Evolutionary conservation across 2,329 filamentous ascomycete species (phyloP).

Genomic region (Parasarocladium wereldwijsianum): DNA sequence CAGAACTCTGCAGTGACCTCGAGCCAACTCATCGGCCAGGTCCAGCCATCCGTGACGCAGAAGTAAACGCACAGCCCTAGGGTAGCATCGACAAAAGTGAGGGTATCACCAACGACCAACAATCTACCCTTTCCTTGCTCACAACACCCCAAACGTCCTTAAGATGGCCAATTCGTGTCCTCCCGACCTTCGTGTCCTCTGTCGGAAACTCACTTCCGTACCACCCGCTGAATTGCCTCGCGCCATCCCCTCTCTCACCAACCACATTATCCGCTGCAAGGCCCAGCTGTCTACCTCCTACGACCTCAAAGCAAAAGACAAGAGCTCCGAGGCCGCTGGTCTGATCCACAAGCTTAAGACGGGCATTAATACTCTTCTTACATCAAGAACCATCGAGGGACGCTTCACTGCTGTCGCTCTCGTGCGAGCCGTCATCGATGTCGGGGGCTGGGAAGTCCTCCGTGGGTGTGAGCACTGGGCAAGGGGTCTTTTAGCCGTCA

Average conservation of each 20-base stretch:
- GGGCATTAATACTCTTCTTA: conserved; percentile 60
- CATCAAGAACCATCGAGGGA: conserved; percentile 59
- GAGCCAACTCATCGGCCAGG: no score
- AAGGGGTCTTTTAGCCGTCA: conserved; percentile 54
- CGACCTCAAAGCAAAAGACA: conserved; percentile 45
- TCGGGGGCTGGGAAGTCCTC: conserved; percentile 72
- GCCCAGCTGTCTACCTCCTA: conserved; percentile 48
- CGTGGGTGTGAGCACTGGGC: conserved; percentile 64
- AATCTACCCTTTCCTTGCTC: no score
- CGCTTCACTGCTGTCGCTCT: conserved; percentile 66
- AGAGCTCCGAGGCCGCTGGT: conserved; percentile 47
- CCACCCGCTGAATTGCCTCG: conserved; percentile 59
- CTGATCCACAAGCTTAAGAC: conserved; percentile 72
- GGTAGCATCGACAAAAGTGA: no score
- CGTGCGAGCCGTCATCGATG: conserved; percentile 68
- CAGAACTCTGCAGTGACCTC: no score
- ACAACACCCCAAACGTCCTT: conserved; percentile 4
- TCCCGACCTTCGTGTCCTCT: conserved; percentile 49
- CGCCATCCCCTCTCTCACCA: conserved; percentile 54
- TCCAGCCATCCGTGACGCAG: no score
- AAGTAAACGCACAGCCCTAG: no score
- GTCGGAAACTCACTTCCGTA: conserved; percentile 56
- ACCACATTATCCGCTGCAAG: conserved; percentile 41
- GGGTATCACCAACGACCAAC: no score
- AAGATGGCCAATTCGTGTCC: conserved; percentile 24